phyloP scores from a whole-genome alignment of 441 rosid genomes.

The Gossypium laxum region DNA sequence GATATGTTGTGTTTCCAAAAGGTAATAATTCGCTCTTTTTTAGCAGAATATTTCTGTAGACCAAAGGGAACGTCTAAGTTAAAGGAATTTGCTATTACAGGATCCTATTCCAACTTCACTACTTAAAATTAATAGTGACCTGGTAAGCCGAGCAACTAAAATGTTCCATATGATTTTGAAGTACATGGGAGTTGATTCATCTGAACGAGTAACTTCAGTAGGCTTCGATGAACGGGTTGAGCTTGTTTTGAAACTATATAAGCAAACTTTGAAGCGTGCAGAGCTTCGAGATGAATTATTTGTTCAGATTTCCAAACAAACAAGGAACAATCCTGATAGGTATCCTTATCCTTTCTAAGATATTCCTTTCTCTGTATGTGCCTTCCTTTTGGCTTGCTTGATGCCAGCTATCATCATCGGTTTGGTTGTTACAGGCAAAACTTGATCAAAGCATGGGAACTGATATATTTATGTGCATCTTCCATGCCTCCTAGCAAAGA shows the following conservation, averaged over 20 bases:
- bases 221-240: conserved; percentile 78
- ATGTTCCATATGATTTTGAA: conserved; percentile 73
- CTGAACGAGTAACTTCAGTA: conserved; percentile 57
- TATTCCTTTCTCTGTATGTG: neutral
- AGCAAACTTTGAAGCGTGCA: conserved; percentile 76
- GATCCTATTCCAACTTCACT: conserved; percentile 93
- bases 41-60: neutral
- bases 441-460: conserved; percentile 89
- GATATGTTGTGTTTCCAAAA: conserved; percentile 94
- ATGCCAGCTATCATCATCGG: conserved; percentile 13
- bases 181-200: conserved; percentile 87
- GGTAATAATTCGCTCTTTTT: conserved; percentile 29
- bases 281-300: conserved; percentile 96
- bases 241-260: conserved; percentile 70
- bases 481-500: conserved; percentile 99
- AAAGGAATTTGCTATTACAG: conserved; percentile 28
- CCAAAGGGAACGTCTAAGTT: conserved; percentile 14
- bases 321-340: conserved; percentile 89
- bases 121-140: conserved; percentile 71
- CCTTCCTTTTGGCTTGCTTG: conserved; percentile 1
- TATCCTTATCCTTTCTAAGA: conserved; percentile 8
- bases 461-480: conserved; percentile 87
- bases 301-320: conserved; percentile 91
- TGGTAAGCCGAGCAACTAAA: conserved; percentile 76
- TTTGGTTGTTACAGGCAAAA: conserved; percentile 46